Conservation (phyloP, 2,329 filamentous ascomycete genomes). For the Coniochaeta hoffmannii region DNA sequence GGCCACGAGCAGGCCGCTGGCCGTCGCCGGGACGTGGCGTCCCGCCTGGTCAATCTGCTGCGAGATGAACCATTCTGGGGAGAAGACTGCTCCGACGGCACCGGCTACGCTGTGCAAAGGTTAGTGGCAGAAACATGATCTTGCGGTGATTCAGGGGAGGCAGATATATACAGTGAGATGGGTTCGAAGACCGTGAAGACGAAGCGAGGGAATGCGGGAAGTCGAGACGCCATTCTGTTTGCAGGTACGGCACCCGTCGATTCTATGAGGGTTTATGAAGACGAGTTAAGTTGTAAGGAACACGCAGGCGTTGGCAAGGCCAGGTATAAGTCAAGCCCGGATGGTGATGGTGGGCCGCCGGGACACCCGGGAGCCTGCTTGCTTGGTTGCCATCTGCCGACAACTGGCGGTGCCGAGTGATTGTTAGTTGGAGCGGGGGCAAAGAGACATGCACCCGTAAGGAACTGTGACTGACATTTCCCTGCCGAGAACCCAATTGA, state of each 20-base stretch:
- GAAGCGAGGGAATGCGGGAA: constrained; percentile 56
- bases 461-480: no score
- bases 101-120: constrained; percentile 35
- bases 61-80: constrained; percentile 54
- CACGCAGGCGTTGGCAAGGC: no score
- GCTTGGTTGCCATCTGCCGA: no score
- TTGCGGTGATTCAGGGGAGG: background rate
- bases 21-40: constrained; percentile 26
- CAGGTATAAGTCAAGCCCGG: no score
- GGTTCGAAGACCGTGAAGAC: constrained; percentile 64
- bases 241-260: background rate
- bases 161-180: constrained; percentile 50
- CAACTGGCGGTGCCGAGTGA: no score
- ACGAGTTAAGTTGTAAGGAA: no score
- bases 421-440: no score
- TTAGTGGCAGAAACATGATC: constrained; percentile 6
- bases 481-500: no score
- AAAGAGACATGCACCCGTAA: no score
- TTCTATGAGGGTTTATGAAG: background rate
- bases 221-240: constrained; percentile 46
- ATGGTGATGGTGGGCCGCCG: no score
- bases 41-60: constrained; percentile 46
- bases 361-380: no score
- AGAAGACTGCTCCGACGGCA: constrained; percentile 45
- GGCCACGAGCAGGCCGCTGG: constrained; percentile 48